Base-by-base conservation (phyloP, 352 stramenopile species). In the Phytophthora ohioensis region DNA sequence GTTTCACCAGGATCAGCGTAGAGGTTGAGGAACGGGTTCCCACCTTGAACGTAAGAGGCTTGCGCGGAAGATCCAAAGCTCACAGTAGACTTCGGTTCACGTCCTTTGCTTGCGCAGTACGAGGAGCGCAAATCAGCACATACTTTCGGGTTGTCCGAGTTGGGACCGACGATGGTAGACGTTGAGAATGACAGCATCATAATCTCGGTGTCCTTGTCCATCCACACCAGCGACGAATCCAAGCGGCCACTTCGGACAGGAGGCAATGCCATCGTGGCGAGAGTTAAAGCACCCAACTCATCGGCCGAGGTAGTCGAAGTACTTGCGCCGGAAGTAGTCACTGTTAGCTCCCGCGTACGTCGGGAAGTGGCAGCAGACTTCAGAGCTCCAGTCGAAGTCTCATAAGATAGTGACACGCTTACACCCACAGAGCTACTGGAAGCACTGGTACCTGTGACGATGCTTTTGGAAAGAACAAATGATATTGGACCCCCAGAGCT, bases 161-260 rank as follows among this genome's bases (percentile, higher is more conserved):
- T 78, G 27, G 74, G 73, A 27, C 84, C 80, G 43, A 95, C 80
- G 49, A 93, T 87, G 3, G 85, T 90, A 4, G 87, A 89, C 8
- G 86, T 93, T 27, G 84, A 82, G 57, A 95, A 93, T 10, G 87
- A 95, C 17, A 95, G n/a, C 55, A 88, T 88, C 31, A 88, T 67
- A 27, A 87, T 79, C 17, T 83, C 73, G 5, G 80, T 84, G 60
- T 94, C 79, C 36, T 84, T 73, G 59, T 93, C 84, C 31, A 95
- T 76, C 87, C 87, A 95, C 3, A 95, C 21, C 32, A 95, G 67
- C 32, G 87, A 95, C 12, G 87, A 91, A 62, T 93, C 78, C 38
- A 94, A 61, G 0, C 75, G 69, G 2, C 82, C 85, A 27, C 59
- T 56, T 49, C 73, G 57, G 51, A 85, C 79, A 52, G 57, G 34